Conservation (phyloP, 768 basidiomycete genomes). For the Tylopilus intermedius region DNA sequence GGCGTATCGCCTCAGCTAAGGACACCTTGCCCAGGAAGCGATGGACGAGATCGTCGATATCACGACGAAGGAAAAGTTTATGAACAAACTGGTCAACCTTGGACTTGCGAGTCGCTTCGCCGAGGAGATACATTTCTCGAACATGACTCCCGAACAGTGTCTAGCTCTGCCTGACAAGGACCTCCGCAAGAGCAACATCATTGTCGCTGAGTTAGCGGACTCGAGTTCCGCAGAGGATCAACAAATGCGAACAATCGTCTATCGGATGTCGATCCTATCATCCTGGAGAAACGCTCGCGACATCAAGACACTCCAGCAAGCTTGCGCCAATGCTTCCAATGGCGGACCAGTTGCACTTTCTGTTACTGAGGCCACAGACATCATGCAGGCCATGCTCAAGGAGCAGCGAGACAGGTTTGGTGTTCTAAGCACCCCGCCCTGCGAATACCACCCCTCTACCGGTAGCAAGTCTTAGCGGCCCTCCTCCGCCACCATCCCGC, state of each 20-base stretch:
- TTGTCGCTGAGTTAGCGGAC: conserved; percentile 30
- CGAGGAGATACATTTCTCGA: conserved; percentile 49
- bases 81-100: conserved; percentile 55
- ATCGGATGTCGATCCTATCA: conserved; percentile 39
- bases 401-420: conserved; percentile 21
- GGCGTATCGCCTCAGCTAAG: conserved; percentile 59
- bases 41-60: conserved; percentile 65
- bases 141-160: conserved; percentile 48
- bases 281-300: conserved; percentile 73
- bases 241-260: conserved; percentile 23
- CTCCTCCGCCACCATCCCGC: conserved; percentile 23
- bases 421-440: conserved; percentile 15
- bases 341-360: neutral
- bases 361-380: conserved; percentile 3
- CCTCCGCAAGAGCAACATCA: conserved; percentile 41
- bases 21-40: conserved; percentile 65
- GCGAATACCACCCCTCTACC: conserved; percentile 10
- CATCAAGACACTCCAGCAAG: conserved; percentile 41
- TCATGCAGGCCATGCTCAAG: conserved; percentile 14
- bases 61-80: conserved; percentile 55
- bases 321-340: conserved; percentile 9
- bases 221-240: neutral
- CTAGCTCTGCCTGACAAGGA: conserved; percentile 45
- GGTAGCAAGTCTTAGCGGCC: conserved; percentile 15
- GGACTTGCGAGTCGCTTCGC: conserved; percentile 68